Percentiles rank a stretch among this genome's conserved stretches.
phyloP scores from a whole-genome alignment of 225 moss, liverwort and hornwort genomes.

The Thuidium tamariscinum region DNA sequence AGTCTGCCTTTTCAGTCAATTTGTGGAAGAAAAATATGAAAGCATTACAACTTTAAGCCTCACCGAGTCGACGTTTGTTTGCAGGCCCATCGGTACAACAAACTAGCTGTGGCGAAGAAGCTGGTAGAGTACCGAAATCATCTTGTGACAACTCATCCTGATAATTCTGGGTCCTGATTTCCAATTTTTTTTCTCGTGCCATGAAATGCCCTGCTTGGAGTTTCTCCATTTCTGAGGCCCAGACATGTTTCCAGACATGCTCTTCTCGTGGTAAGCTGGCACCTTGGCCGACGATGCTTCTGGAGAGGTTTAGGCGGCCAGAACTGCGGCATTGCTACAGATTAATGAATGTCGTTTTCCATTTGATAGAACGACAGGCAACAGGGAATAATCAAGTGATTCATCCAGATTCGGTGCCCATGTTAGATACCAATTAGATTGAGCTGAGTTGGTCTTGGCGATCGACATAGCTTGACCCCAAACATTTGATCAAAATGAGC shows the following conservation, averaged over 20 bases:
- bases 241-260: background rate
- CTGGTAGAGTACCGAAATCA: conserved; percentile 69
- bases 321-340: background rate
- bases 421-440: background rate
- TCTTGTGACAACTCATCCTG: conserved; percentile 20
- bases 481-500: background rate
- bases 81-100: conserved; percentile 89
- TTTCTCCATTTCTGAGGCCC: background rate
- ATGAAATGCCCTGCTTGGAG: background rate
- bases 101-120: conserved; percentile 75
- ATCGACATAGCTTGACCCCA: background rate
- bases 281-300: background rate
- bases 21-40: background rate
- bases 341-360: background rate
- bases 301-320: background rate
- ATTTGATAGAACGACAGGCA: background rate
- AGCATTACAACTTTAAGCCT: background rate
- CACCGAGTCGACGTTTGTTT: background rate
- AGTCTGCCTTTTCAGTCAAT: background rate
- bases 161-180: conserved; percentile 11
- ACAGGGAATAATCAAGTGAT: background rate
- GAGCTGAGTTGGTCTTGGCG: background rate
- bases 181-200: background rate
- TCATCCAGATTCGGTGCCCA: background rate
- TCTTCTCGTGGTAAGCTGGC: background rate